These are phyloP conservation scores for Globisporangium nagaii DNA, from an alignment of 352 stramenopile species.

Conservation along the genomic window DNA sequence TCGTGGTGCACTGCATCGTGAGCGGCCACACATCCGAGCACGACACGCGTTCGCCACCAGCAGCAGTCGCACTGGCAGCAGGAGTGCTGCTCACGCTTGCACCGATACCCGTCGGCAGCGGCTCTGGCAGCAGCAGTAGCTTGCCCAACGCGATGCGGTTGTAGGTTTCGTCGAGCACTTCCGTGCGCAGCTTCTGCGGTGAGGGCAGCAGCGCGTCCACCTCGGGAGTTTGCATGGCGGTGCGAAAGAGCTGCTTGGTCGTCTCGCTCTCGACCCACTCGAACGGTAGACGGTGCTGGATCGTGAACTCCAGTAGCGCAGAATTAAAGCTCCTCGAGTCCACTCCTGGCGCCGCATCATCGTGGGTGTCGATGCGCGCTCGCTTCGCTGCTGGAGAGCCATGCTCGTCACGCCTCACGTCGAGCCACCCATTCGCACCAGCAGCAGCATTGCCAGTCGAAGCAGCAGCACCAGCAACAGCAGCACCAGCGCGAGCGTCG, in stretches of 20 bases:
- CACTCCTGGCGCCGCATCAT: background rate
- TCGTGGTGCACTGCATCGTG: slow-evolving; percentile 29
- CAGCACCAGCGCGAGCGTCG: slow-evolving; percentile 4
- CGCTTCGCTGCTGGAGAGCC: slow-evolving; percentile 15
- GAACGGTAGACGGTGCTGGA: slow-evolving; percentile 65
- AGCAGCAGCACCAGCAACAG: background rate
- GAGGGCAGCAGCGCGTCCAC: slow-evolving; percentile 23
- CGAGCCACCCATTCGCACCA: background rate
- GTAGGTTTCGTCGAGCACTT: slow-evolving; percentile 35
- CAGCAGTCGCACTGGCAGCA: background rate
- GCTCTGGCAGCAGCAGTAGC: slow-evolving; percentile 33
- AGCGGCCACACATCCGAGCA: slow-evolving; percentile 19
- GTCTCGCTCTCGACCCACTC: slow-evolving; percentile 53
- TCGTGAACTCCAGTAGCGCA: slow-evolving; percentile 50
- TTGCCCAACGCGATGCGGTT: slow-evolving; percentile 23
- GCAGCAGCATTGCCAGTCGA: slow-evolving; percentile 1
- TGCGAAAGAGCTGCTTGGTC: slow-evolving; percentile 40
- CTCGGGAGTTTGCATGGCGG: slow-evolving; percentile 13
- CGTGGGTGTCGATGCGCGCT: slow-evolving; percentile 3
- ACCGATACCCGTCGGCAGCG: slow-evolving; percentile 12
- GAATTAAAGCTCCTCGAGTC: slow-evolving; percentile 19
- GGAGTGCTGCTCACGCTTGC: slow-evolving; percentile 1
- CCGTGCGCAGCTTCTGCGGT: slow-evolving; percentile 28
- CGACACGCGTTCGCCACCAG: background rate
- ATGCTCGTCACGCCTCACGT: slow-evolving; percentile 6